A percentile compares a stretch with the other conserved stretches of the same genome.
Conservation (phyloP, 2,329 filamentous ascomycete species). For the Didymella glomerata region DNA sequence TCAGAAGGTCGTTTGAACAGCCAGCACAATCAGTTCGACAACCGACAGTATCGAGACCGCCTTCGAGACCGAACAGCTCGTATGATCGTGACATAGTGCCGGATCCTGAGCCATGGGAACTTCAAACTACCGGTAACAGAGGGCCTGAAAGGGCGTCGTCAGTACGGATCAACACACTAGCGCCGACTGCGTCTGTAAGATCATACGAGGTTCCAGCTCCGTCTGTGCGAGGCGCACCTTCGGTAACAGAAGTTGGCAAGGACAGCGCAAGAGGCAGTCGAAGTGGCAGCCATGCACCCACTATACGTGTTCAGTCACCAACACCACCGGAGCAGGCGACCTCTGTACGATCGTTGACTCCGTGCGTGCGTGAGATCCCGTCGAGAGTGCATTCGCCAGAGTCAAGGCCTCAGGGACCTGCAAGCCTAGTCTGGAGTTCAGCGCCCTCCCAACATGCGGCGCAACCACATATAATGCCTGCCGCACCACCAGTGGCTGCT, state of each 20-base stretch:
- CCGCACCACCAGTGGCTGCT: background rate
- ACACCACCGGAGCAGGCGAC: background rate
- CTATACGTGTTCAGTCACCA: conserved; percentile 5
- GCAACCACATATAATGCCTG: background rate
- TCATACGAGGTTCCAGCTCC: no score
- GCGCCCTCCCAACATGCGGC: background rate
- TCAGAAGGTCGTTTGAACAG: no score
- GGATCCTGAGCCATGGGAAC: background rate
- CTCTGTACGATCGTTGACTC: background rate
- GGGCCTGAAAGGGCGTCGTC: background rate
- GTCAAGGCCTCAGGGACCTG: background rate
- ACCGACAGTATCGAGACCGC: background rate
- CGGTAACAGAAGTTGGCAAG: background rate
- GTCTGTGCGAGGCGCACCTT: no score
- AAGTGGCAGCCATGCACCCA: background rate
- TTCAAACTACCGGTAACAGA: background rate
- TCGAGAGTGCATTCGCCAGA: no score
- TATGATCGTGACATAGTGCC: background rate
- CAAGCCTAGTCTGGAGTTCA: background rate
- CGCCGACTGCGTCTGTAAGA: background rate
- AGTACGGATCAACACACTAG: background rate
- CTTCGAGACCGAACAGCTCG: background rate
- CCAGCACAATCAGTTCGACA: background rate
- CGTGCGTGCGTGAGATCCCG: no score
- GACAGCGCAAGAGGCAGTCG: background rate